These are phyloP conservation scores for Xylaria flabelliformis DNA, from an alignment of 495 filamentous ascomycete species.

Conservation along the genomic window DNA sequence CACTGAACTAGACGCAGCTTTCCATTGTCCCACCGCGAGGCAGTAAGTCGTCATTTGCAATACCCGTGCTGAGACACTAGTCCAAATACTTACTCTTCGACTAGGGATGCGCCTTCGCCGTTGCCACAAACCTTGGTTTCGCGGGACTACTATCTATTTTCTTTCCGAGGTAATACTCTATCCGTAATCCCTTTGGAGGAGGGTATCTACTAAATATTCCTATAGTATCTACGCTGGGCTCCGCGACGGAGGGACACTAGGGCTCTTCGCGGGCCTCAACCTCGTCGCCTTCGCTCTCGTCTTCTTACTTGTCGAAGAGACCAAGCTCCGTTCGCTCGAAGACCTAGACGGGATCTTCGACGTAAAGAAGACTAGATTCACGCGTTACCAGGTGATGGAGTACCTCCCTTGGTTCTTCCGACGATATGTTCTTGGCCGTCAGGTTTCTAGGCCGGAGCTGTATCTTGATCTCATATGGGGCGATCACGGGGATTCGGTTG, in stretches of 20 bases:
- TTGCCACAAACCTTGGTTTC: constrained; percentile 43
- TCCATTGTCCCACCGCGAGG: constrained; percentile 44
- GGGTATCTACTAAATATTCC: not conserved
- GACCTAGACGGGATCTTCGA: constrained; percentile 42
- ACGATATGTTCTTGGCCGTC: constrained; percentile 29
- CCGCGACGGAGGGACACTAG: constrained; percentile 31
- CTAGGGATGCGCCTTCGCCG: constrained; percentile 44
- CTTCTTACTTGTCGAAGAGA: constrained; percentile 44
- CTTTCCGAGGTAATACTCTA: constrained; percentile 38
- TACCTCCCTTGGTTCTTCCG: constrained; percentile 43
- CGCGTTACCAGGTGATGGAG: constrained; percentile 33
- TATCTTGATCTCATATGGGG: constrained; percentile 39
- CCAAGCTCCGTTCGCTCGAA: constrained; percentile 39
- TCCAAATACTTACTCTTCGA: constrained; percentile 13
- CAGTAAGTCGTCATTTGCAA: constrained; percentile 29
- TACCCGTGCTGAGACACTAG: not conserved
- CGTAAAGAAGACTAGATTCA: constrained; percentile 39
- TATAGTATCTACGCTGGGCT: constrained; percentile 31
- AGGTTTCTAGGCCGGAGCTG: constrained; percentile 24
- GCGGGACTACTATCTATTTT: constrained; percentile 47
- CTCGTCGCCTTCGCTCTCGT: constrained; percentile 41
- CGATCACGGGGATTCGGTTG: not conserved
- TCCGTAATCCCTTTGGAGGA: not conserved
- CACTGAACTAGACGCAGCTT: constrained; percentile 34
- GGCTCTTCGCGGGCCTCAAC: constrained; percentile 40